Conservation (phyloP, 1,139 yeast genomes). For the Petasospora rhodanensis region DNA sequence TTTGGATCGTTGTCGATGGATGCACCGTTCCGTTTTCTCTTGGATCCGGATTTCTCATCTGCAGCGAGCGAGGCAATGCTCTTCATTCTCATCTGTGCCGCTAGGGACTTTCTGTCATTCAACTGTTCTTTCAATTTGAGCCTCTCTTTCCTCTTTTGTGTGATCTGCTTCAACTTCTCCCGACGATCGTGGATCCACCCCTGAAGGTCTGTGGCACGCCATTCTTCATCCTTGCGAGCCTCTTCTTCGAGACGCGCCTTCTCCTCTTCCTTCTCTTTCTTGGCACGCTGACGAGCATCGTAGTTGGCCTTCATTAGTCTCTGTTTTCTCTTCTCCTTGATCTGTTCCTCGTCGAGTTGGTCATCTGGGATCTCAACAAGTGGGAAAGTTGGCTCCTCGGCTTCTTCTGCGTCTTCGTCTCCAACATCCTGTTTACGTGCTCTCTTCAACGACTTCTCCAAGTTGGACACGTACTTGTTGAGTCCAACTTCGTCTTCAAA, state of each 20-base stretch:
- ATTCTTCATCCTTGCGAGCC: slow-evolving; percentile 61
- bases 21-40: slow-evolving; percentile 48
- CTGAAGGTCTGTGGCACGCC: slow-evolving; percentile 70
- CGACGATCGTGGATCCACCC: slow-evolving; percentile 81
- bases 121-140: slow-evolving; percentile 70
- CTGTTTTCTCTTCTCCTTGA: slow-evolving; percentile 85
- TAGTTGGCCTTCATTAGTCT: slow-evolving; percentile 76
- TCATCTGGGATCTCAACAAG: slow-evolving; percentile 81
- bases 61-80: slow-evolving; percentile 84
- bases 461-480: slow-evolving; percentile 56
- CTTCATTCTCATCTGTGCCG: slow-evolving; percentile 92
- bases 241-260: slow-evolving; percentile 45
- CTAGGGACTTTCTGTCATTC: slow-evolving; percentile 83
- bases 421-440: slow-evolving; percentile 65
- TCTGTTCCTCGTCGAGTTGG: slow-evolving; percentile 70
- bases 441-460: slow-evolving; percentile 65
- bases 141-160: slow-evolving; percentile 61
- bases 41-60: slow-evolving; percentile 45
- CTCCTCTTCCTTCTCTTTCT: slow-evolving; percentile 71
- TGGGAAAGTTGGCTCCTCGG: slow-evolving; percentile 70
- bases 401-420: slow-evolving; percentile 41
- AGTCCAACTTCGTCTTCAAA: slow-evolving; percentile 73
- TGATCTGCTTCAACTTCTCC: slow-evolving; percentile 49
- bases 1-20: slow-evolving; percentile 87
- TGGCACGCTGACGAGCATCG: slow-evolving; percentile 83